Evolutionary conservation across 805 yeast genomes (phyloP).

Genomic region (Candida tammaniensis): DNA sequence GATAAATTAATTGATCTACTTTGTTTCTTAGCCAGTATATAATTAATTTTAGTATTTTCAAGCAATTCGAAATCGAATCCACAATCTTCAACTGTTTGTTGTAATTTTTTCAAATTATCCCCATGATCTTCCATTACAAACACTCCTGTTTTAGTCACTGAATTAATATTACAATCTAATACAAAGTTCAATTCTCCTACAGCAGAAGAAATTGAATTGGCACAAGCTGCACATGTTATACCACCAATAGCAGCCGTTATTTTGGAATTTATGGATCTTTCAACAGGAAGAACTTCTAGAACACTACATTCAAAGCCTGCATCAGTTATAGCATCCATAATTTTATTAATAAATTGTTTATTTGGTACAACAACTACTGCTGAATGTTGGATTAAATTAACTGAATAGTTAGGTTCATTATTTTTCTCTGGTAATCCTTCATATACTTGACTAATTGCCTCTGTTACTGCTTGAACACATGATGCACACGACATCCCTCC

Average conservation of each 20-base stretch:
- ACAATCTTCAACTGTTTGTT: constrained; percentile 56
- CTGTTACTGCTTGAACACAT: constrained; percentile 30
- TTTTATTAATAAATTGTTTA: constrained; percentile 41
- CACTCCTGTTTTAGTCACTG: constrained; percentile 60
- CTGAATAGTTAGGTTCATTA: constrained; percentile 38
- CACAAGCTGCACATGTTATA: constrained; percentile 73
- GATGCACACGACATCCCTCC: constrained; percentile 45
- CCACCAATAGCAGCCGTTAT: constrained; percentile 67
- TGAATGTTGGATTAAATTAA: constrained; percentile 50
- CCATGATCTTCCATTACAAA: constrained; percentile 51
- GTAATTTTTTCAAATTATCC: constrained; percentile 37
- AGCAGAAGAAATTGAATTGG: constrained; percentile 50
- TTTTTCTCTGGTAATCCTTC: constrained; percentile 8
- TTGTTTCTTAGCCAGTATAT: constrained; percentile 44
- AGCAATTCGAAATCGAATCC: constrained; percentile 62
- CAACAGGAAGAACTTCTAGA: constrained; percentile 59
- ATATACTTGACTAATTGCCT: constrained; percentile 23
- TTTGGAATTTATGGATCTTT: constrained; percentile 44
- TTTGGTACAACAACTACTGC: constrained; percentile 54
- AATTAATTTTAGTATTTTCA: constrained; percentile 42
- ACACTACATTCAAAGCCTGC: constrained; percentile 47
- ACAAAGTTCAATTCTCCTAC: constrained; percentile 51
- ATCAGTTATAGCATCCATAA: constrained; percentile 26
- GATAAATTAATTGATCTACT: constrained; percentile 57
- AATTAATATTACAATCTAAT: constrained; percentile 50